Conservation (phyloP, 176 grass and related monocot genomes). For the Areca catechu region DNA sequence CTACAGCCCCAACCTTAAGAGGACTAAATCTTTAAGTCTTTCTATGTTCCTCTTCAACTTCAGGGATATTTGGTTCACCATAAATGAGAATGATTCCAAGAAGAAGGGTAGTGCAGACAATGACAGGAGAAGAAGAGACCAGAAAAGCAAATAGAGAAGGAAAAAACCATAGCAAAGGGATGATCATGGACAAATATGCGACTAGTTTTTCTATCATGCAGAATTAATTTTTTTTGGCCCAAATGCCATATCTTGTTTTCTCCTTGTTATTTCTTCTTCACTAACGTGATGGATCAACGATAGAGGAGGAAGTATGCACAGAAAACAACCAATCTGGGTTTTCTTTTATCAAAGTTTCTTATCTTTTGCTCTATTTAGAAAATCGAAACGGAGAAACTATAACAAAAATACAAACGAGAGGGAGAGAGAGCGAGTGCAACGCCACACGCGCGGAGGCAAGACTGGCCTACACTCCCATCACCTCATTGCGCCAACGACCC, state of each 20-base stretch:
- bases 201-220: conserved; percentile 30
- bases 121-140: conserved; percentile 32
- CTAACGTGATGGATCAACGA: background rate
- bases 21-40: background rate
- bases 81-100: conserved; percentile 49
- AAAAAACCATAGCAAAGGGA: conserved; percentile 17
- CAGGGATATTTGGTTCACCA: conserved; percentile 30
- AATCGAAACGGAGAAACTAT: too few species aligned
- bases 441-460: too few species aligned
- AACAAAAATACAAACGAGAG: too few species aligned
- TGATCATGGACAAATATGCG: conserved; percentile 26
- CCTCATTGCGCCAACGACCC: too few species aligned
- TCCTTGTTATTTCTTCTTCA: background rate
- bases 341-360: too few species aligned
- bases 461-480: too few species aligned
- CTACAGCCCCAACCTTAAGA: conserved; percentile 1
- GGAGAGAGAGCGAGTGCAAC: too few species aligned
- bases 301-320: too few species aligned
- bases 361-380: too few species aligned
- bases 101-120: conserved; percentile 44
- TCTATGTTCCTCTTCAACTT: conserved; percentile 27
- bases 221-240: conserved; percentile 2
- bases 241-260: conserved; percentile 25
- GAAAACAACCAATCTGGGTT: too few species aligned
- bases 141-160: conserved; percentile 35